Base-by-base conservation (phyloP, 1,284 basidiomycete species). In the Austroboletus niveus region DNA sequence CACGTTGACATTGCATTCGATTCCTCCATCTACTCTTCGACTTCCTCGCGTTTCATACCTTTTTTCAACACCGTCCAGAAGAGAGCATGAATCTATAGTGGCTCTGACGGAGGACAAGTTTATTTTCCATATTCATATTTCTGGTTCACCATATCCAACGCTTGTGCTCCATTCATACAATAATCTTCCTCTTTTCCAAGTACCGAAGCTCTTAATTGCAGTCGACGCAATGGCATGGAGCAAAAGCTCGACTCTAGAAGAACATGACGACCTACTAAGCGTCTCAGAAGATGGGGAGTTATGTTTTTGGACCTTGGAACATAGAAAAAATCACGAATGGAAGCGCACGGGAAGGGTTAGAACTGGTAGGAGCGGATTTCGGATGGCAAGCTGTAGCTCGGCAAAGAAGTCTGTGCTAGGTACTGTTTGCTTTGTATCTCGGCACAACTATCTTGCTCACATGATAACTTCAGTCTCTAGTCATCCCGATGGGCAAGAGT, bases 151-250 rank as follows among this genome's bases (percentile, higher is more conserved):
- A 56, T 51, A 62, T 61, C 58, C 74, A 15, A 65, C 67, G 1
- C 69, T 82, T 7, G 52, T 56, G 14, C 58, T 85, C 3, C 62
- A 74, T 45, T 77, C 78, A 10, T 72, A 75, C 47, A 73, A 72
- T 31, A 66, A 60, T 38, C 71, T 87, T 5, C 84, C 85, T 2
- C 70, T 84, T 10, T 56, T 73, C 1, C 65, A 66, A 39, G 70
- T 74, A 4, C 79, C 82, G 2, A 76, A 71, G 47, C 71, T 83
- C 51, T 83, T 92, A 31, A 65, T 93, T 11, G 88, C 89, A 6
- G 90, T 95, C 5, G 92, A 95, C 67, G 92, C 92, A 0, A 94
- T 94, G 93, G 89, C 87, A 11, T 94, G 92, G 92, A 76, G 83
- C 60, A 62, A 74, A 61, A 62, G 65, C 22, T 61, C 70, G 45